Base-by-base conservation (phyloP, 305 asterid species). In the Fraxinus baroniana region DNA sequence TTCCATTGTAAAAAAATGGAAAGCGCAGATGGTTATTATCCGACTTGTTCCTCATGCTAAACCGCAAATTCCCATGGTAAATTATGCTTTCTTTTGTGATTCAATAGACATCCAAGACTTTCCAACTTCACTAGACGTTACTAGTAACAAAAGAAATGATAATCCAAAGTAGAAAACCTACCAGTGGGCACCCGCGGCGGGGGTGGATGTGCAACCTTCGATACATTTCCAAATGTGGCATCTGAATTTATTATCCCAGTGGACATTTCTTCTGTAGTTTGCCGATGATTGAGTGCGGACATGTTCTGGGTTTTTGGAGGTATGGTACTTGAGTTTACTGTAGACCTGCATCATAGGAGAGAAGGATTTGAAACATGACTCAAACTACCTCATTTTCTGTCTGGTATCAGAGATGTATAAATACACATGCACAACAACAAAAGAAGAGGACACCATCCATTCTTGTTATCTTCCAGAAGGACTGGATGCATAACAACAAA, bases 161-260 rank as follows among this genome's bases (percentile, higher is more conserved):
- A 33, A 82, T 15, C 37, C 28, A 12, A 75, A 32, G 52, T 24
- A 77, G 80, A 68, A 73, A 74, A 24, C n/a, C 17, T 91, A 90
- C 95, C 92, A 84, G 86, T 85, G 72, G 93, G 93, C 49, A 88
- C 87, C 82, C 87, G 89, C 8, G 93, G 91, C 20, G 92, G 71
- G 71, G 72, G 95, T 85, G 93, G 94, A 33, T 93, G 89, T 74
- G 86, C 80, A 77, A 78, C 79, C 83, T 84, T 92, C 17, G 89
- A 83, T 76, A 80, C 52, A 87, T 85, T 84, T 68, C 89, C 89
- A 26, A 86, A 85, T 74, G 46, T 44, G 12, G 88, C 75, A 80
- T 86, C 92, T 79, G 93, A 62, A 85, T 84, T 88, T 84, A 89
- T 86, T 26, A 39, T 80, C 70, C 86, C 89, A 28, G 77, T 74